Percentiles rank a stretch among this genome's conserved stretches.
These are phyloP conservation scores for Abrus pulchellus DNA, from an alignment of 306 rosid genomes.

Conservation along the genomic window DNA sequence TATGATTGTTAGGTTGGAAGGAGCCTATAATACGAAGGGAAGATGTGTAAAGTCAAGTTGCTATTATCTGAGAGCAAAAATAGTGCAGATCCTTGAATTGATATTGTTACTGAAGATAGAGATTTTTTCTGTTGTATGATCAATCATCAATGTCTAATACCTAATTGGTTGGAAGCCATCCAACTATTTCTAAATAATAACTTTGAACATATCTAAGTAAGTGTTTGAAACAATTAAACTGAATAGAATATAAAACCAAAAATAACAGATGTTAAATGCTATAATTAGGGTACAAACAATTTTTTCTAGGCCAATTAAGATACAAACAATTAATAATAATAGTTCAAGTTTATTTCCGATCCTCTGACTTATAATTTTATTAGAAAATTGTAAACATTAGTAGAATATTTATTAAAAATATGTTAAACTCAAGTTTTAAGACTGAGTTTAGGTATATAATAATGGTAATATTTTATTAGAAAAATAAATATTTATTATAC, in stretches of 20 bases:
- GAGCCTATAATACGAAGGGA: neutral
- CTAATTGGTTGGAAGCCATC: neutral
- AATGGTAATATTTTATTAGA: no score
- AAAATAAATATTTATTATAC: no score
- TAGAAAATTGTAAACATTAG: neutral
- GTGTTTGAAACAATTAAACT: neutral
- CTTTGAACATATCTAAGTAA: neutral
- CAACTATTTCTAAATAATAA: neutral
- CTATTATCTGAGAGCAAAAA: constrained; percentile 11
- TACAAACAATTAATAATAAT: neutral
- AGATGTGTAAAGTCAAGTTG: neutral
- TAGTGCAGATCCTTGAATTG: constrained; percentile 1
- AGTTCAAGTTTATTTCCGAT: neutral
- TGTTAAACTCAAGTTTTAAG: no score
- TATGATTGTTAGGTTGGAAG: neutral
- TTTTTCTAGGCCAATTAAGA: no score
- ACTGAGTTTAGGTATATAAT: no score
- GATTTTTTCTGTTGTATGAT: neutral
- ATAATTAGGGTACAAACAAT: neutral
- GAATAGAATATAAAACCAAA: neutral
- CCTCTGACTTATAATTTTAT: neutral
- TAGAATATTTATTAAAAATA: no score
- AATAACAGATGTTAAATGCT: neutral
- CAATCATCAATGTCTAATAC: neutral
- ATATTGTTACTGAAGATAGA: constrained; percentile 3